These are phyloP conservation scores for Fusarium sp. DNA, from an alignment of 2,329 filamentous ascomycete genomes.

Conservation along the genomic window DNA sequence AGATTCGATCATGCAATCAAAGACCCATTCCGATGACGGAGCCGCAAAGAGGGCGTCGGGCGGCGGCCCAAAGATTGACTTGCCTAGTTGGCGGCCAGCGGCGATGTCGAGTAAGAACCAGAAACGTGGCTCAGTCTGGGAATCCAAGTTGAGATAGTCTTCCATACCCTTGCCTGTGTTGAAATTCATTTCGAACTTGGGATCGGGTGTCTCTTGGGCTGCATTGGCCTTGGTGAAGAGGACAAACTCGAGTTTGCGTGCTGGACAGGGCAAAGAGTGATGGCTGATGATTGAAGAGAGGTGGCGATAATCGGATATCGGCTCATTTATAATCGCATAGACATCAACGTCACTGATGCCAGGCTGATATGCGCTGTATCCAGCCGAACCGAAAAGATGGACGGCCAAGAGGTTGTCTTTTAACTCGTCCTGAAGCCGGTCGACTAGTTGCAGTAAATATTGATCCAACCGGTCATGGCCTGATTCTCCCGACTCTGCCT, in stretches of 20 bases:
- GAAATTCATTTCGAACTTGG: conserved; percentile 18
- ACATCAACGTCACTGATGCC: conserved; percentile 19
- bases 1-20: conserved; percentile 9
- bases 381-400: conserved; percentile 25
- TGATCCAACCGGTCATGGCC: neutral
- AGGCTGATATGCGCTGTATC: conserved; percentile 12
- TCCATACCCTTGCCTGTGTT: conserved; percentile 14
- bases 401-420: conserved; percentile 8
- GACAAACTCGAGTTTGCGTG: conserved; percentile 21
- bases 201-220: conserved; percentile 1
- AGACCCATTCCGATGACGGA: neutral
- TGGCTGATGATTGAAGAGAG: neutral
- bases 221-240: conserved; percentile 1
- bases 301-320: neutral
- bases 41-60: neutral
- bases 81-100: conserved; percentile 8
- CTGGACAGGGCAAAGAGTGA: neutral
- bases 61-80: neutral
- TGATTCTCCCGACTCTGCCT: neutral
- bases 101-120: conserved; percentile 24
- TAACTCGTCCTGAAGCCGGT: neutral
- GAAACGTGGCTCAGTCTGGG: conserved; percentile 6
- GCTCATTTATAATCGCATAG: conserved; percentile 1
- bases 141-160: conserved; percentile 13
- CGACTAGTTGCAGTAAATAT: neutral